Base-by-base conservation (phyloP, 2,329 filamentous ascomycete genomes). In the Pseudonectria foliicola region DNA sequence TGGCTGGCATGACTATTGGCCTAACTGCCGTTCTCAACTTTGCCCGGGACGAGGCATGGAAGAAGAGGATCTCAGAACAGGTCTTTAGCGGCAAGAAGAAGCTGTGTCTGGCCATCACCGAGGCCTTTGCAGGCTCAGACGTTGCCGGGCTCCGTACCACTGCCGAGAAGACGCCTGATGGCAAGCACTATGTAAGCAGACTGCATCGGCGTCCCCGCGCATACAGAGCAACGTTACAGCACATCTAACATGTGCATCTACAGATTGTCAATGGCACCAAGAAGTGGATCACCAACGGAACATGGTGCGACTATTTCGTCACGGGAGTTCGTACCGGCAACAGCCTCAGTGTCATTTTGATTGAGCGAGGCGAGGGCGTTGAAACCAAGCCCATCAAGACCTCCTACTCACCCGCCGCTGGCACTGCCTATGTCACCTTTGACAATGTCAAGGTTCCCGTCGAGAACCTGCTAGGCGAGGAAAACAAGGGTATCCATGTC, bases 261-360 rank as follows among this genome's bases (percentile, higher is more conserved):
- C 30, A 65, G 61, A 69, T 78, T 38, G 70, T 79, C 57, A 82
- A 82, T 53, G 82, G 83, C 31, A 80, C 71, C 36, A 90, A 89
- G 72, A 92, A 90, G 65, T 87, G 83, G 84, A 88, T 87, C 55
- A 88, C 84, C 26, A 87, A 88, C 60, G 85, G 83, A 41, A 78
- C 82, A 52, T 92, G 80, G 61, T 75, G 67, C 43, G 85, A 92
- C 60, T 92, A 90, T 66, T 93, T 92, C 50, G 82, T 92, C 33
- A 82, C 79, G 1, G 85, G 80, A 29, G 86, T 85, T 53, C 79
- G 77, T 56, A 93, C 85, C 0, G 78, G 79, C 36, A 88, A 88
- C 61, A 83, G 83, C 12, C 77, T 90, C 46, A 82, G 77, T 10
- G 85, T 93, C 8, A 63, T 93, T 7, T 66, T 93, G 11, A 81